Evolutionary conservation across 331 rosid genomes (phyloP).

Genomic region (Malus hybrid): DNA sequence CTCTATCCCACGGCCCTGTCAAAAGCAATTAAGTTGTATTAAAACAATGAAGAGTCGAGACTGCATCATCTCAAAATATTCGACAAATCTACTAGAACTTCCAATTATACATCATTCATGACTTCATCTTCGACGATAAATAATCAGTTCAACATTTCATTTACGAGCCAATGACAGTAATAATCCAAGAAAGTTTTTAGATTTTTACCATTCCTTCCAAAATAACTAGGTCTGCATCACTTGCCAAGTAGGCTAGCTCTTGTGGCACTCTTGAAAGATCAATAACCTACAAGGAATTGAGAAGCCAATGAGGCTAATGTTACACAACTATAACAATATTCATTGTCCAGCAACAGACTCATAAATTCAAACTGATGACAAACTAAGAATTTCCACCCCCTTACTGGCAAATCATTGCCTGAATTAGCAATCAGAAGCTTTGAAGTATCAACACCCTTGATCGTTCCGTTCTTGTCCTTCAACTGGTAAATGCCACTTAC

Average conservation of each 20-base stretch:
- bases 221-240: constrained; percentile 81
- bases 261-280: constrained; percentile 78
- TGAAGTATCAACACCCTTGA: constrained; percentile 64
- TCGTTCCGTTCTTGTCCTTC: constrained; percentile 59
- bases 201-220: constrained; percentile 93
- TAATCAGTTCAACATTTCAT: neutral
- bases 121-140: neutral
- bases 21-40: neutral
- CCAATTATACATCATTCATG: neutral
- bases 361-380: neutral
- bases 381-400: constrained; percentile 16
- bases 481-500: constrained; percentile 45
- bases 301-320: constrained; percentile 7
- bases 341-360: neutral
- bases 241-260: constrained; percentile 79
- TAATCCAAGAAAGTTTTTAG: neutral
- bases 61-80: neutral
- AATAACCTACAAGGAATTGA: constrained; percentile 51
- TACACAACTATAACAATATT: neutral
- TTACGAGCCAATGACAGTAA: neutral
- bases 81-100: neutral
- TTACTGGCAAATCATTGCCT: constrained; percentile 96
- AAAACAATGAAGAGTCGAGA: neutral
- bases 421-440: constrained; percentile 76
- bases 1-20: constrained; percentile 97